Evolutionary conservation across 495 filamentous ascomycete genomes (phyloP).

Genomic region (Talaromyces proteolyticus): DNA sequence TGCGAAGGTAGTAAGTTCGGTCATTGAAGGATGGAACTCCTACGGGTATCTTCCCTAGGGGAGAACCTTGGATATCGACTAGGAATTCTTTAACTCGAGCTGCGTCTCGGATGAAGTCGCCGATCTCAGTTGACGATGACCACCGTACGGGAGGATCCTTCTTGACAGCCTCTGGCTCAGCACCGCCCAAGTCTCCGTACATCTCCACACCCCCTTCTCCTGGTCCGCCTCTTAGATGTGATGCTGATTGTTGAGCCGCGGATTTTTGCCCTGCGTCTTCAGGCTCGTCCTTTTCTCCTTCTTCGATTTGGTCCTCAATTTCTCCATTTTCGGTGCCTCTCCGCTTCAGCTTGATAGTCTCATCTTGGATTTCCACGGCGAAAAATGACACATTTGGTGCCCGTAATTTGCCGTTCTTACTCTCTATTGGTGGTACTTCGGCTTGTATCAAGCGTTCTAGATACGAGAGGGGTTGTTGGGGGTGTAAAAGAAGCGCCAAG

Average conservation of each 20-base stretch:
- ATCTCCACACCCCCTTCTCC: neutral
- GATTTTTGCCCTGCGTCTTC: constrained; percentile 4
- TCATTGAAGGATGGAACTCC: constrained; percentile 84
- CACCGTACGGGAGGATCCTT: constrained; percentile 70
- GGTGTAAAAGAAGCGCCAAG: constrained; percentile 82
- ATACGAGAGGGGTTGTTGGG: constrained; percentile 89
- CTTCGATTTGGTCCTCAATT: constrained; percentile 39
- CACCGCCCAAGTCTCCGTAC: constrained; percentile 11
- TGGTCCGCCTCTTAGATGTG: neutral
- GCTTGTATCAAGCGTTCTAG: constrained; percentile 87
- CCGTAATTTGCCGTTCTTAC: constrained; percentile 52
- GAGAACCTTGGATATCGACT: constrained; percentile 71
- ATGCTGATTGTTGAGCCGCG: constrained; percentile 3
- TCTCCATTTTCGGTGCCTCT: constrained; percentile 38
- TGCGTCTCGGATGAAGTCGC: constrained; percentile 92
- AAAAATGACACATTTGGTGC: constrained; percentile 74
- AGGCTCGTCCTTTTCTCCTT: constrained; percentile 50
- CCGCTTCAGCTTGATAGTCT: constrained; percentile 43
- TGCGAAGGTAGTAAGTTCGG: constrained; percentile 78
- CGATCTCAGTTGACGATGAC: constrained; percentile 84
- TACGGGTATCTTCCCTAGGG: constrained; percentile 63
- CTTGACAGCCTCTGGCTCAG: constrained; percentile 12
- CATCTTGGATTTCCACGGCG: constrained; percentile 65
- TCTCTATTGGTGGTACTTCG: constrained; percentile 68
- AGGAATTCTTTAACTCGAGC: constrained; percentile 78